Evolutionary conservation across 208 protist genomes (phyloP).

Genomic region (Acanthamoeba sp.): DNA sequence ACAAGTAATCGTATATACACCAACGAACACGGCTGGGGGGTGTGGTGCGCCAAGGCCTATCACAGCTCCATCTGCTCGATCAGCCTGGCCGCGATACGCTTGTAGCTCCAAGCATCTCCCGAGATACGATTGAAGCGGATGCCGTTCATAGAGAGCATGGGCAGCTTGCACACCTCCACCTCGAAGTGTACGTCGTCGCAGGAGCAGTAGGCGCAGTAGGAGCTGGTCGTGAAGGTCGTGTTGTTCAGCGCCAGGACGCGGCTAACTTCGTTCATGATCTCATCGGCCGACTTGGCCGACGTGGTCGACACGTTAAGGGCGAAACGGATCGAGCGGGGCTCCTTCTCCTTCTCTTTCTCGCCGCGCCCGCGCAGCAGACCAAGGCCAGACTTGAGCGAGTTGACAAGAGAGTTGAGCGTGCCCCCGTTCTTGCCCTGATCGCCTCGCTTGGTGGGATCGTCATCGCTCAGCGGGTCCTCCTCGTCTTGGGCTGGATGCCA

Average conservation of each 20-base stretch:
- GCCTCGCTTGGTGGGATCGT: background rate
- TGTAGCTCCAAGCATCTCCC: constrained; percentile 84
- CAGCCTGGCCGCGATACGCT: constrained; percentile 62
- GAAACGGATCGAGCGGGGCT: constrained; percentile 82
- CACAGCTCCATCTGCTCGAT: constrained; percentile 42
- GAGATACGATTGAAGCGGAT: constrained; percentile 86
- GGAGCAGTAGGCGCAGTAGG: constrained; percentile 78
- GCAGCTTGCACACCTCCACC: constrained; percentile 86
- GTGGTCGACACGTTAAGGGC: constrained; percentile 86
- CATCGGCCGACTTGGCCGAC: constrained; percentile 74
- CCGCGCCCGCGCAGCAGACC: constrained; percentile 9
- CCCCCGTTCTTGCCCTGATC: background rate
- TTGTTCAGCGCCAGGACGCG: constrained; percentile 69
- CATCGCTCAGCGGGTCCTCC: constrained; percentile 35
- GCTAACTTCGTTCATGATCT: constrained; percentile 81
- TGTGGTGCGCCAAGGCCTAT: background rate
- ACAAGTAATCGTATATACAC: background rate
- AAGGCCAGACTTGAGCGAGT: constrained; percentile 10
- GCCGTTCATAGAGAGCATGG: constrained; percentile 82
- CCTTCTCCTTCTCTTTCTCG: constrained; percentile 7
- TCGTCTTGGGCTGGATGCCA: background rate
- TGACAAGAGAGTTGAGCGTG: constrained; percentile 41
- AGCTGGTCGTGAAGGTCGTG: constrained; percentile 52
- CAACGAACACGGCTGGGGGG: too few relatives aligned
- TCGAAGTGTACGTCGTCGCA: constrained; percentile 73